Conservation (phyloP, 495 filamentous ascomycete species). For the Venustampulla echinocandica region DNA sequence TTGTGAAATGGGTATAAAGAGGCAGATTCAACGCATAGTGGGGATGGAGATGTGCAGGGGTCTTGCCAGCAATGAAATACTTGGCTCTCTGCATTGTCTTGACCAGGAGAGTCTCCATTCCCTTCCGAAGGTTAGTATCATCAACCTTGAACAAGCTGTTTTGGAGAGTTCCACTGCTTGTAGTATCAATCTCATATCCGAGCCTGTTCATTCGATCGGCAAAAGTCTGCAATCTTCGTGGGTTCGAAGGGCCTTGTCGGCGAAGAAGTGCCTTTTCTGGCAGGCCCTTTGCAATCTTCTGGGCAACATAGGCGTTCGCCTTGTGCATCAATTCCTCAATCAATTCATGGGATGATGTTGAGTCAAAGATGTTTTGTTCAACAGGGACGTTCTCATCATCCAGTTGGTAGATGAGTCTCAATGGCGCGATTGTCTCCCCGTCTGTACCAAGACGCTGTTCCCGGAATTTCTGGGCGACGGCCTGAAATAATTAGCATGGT, state of each 20-base stretch:
- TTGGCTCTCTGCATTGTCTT: slow-evolving; percentile 96
- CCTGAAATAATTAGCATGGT: slow-evolving; percentile 32
- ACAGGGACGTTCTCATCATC: slow-evolving; percentile 98
- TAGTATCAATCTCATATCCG: slow-evolving; percentile 78
- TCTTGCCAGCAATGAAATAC: slow-evolving; percentile 76
- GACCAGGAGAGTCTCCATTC: slow-evolving; percentile 90
- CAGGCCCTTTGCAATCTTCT: slow-evolving; percentile 67
- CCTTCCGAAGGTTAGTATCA: slow-evolving; percentile 81
- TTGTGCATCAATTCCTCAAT: slow-evolving; percentile 92
- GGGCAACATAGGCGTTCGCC: slow-evolving; percentile 79
- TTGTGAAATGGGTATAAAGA: slow-evolving; percentile 95
- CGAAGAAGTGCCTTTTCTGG: slow-evolving; percentile 91
- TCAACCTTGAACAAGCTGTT: slow-evolving; percentile 88
- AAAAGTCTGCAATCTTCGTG: slow-evolving; percentile 81
- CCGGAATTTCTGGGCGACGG: slow-evolving; percentile 77
- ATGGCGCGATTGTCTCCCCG: slow-evolving; percentile 65
- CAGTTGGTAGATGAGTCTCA: slow-evolving; percentile 85
- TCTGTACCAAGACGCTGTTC: slow-evolving; percentile 75
- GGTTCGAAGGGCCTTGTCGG: slow-evolving; percentile 74
- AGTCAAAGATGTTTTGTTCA: slow-evolving; percentile 91
- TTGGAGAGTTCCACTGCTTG: slow-evolving; percentile 83
- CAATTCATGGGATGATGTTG: slow-evolving; percentile 78
- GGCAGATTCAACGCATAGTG: slow-evolving; percentile 92
- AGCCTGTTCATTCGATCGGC: slow-evolving; percentile 87
- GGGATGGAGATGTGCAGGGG: slow-evolving; percentile 59